A percentile compares a stretch with the other conserved stretches of the same genome.
phyloP scores from a whole-genome alignment of 129 eudicot species.

The Flaveria trinervia region DNA sequence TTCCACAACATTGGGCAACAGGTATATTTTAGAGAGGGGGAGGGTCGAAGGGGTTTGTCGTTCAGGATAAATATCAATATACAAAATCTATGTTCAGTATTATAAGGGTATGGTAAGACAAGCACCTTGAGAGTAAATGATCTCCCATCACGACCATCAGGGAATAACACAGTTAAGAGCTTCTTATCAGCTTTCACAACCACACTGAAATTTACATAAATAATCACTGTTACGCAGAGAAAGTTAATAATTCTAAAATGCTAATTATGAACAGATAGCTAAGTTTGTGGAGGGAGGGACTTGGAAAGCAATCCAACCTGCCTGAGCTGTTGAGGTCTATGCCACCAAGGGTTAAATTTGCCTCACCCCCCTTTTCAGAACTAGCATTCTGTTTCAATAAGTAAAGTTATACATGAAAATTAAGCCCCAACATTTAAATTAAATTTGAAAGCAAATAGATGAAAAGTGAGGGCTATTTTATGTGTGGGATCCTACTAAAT shows the following conservation, averaged over 20 bases:
- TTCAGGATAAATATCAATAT: no score
- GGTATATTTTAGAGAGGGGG: no score
- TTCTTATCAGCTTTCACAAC: constrained; percentile 93
- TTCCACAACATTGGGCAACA: no score
- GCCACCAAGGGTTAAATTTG: constrained; percentile 97
- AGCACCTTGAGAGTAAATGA: constrained; percentile 94
- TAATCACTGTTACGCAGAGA: constrained; percentile 25
- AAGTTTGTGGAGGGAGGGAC: constrained; percentile 10
- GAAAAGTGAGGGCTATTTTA: not conserved
- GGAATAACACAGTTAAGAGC: constrained; percentile 78
- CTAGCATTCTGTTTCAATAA: constrained; percentile 58
- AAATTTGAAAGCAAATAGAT: not conserved
- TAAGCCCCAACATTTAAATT: constrained; percentile 12
- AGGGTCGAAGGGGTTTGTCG: no score
- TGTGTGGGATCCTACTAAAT: constrained; percentile 1
- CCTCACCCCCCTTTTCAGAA: constrained; percentile 80
- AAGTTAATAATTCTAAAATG: constrained; percentile 6
- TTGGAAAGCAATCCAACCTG: constrained; percentile 69
- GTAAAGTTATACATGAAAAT: constrained; percentile 17
- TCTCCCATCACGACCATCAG: constrained; percentile 96
- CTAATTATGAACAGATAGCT: not conserved
- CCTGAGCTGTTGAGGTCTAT: constrained; percentile 99
- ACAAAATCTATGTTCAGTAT: not conserved
- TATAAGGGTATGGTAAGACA: constrained; percentile 8
- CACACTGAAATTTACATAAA: constrained; percentile 55